Base-by-base conservation (phyloP, 73 alveolate genomes). In the Stentor coeruleus region DNA sequence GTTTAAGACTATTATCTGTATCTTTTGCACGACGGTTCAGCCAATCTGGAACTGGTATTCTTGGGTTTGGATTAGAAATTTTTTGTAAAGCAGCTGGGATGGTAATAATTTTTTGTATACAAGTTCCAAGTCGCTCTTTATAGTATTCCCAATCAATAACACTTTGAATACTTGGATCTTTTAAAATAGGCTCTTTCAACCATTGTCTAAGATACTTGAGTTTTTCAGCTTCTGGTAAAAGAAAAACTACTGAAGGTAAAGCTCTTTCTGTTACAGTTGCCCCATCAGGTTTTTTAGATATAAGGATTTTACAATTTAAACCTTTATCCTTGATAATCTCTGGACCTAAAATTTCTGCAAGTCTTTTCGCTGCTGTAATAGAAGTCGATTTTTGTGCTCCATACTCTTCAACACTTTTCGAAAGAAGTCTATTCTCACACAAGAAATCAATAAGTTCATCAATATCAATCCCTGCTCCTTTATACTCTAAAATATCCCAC, bases 121-220 rank as follows among this genome's bases (percentile, higher is more conserved):
- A 91, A 35, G 95, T 95, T 11, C 96, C 93, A n/a, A 98, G 89
- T 82, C 99, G 98, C 84, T 98, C 99, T 90, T 97, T 98, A 91
- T 98, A 98, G 90, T 98, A 98, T 33, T 94, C 97, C 99, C 99
- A 98, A 87, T 98, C 99, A 55, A 98, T 93, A 59, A 98, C 96
- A 59, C 91, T 91, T 59, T 99, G 92, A 97, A 98, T 91, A 88
- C 94, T 98, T 39, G 94, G 87, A 84, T 96, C 98, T 14, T 86
- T 85, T 41, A 94, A 59, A 74, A 93, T 76, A 81, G 87, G 85
- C 84, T 97, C 99, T 84, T 97, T 97, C 11, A 93, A 89, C 99
- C 99, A 98, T 83, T 94, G 93, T 77, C 96, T 94, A 49, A 98
- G 89, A 89, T 85, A 94, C 81, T 93, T 96, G 91, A 93, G 93